Evolutionary conservation across 2,329 filamentous ascomycete species (phyloP).

Genomic region (Ophiosphaerella herpotricha): DNA sequence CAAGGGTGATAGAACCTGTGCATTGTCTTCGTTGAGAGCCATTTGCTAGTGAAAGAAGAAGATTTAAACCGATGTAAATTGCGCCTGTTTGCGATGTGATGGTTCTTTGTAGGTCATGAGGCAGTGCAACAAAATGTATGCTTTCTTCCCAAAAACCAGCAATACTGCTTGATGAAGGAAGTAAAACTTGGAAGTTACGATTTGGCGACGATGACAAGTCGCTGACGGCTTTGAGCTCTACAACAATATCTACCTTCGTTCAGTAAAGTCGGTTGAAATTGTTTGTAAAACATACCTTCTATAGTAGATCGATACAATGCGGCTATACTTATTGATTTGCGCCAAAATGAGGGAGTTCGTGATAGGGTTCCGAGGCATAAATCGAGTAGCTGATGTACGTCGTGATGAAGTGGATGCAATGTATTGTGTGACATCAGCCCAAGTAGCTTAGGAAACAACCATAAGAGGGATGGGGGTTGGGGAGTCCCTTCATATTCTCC

Average conservation of each 20-base stretch:
- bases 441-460: slow-evolving; percentile 59
- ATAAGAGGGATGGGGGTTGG: slow-evolving; percentile 56
- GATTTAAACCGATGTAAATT: slow-evolving; percentile 31
- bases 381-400: slow-evolving; percentile 42
- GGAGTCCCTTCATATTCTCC: slow-evolving; percentile 36
- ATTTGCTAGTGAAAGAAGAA: slow-evolving; percentile 26
- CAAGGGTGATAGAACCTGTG: slow-evolving; percentile 6
- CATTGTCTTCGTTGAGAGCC: not conserved
- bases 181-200: slow-evolving; percentile 28
- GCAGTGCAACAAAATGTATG: slow-evolving; percentile 48
- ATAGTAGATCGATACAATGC: slow-evolving; percentile 48
- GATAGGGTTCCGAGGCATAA: slow-evolving; percentile 44
- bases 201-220: slow-evolving; percentile 10
- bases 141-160: slow-evolving; percentile 46
- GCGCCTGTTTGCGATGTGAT: slow-evolving; percentile 30
- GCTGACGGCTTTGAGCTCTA: slow-evolving; percentile 46
- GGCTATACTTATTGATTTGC: slow-evolving; percentile 37
- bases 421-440: slow-evolving; percentile 51
- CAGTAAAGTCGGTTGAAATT: not conserved
- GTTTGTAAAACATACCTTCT: slow-evolving; percentile 40
- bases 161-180: slow-evolving; percentile 49
- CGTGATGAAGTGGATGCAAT: slow-evolving; percentile 48
- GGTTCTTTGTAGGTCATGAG: slow-evolving; percentile 45
- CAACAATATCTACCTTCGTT: slow-evolving; percentile 50
- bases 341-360: slow-evolving; percentile 42